Base-by-base conservation (phyloP, 2,329 filamentous ascomycete species). In the Coleophoma crateriformis region DNA sequence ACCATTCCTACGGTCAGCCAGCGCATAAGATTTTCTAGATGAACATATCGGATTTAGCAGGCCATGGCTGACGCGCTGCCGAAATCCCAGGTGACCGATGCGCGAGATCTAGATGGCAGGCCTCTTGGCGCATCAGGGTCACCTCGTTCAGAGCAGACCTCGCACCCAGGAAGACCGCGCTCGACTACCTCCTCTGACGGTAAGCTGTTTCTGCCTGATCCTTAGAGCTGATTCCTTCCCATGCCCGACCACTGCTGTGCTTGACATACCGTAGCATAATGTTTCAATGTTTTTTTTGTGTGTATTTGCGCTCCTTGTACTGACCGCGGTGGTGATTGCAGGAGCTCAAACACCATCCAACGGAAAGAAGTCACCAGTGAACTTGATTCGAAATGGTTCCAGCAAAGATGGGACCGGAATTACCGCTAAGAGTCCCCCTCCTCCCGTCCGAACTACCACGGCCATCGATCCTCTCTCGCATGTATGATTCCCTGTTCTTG, bases 401-500 rank as follows among this genome's bases (percentile, higher is more conserved):
- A 55, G 47, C 48, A 58, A 56, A 58, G 59, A 63, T 33, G 27
- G 37, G 17, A 63, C 57, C 53, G 49, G 45, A 33, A 33, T 45
- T 17, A 58, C 58, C 27, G 42, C 58, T 22, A 22, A 39, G 33
- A 35, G 54, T 42, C 50, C 54, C 8, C 47, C 54, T 11, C 46
- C 53, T 11, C 46, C 53, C 35, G 48, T 39, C 12, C 50, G 51
- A 42, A 33, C 57, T 34, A 52, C 61, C 22, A 71, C 76, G 47
- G 73, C 73, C 22, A 84, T 85, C 54, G 84, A 87, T 65, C 84
- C 84, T 50, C 70, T 87, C 55, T 86, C 84, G 46, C 81, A 86
- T 68, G 82, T 87, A 75, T 57, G 75, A 68, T 53, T 53, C 40
- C 52, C 52, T 32, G 27, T 45, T 54, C 41, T 11, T 27, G 13